A percentile compares a stretch with the other conserved stretches of the same genome.
phyloP scores from a whole-genome alignment of 1,284 basidiomycete genomes.

The Sanghuangporus baumii region DNA sequence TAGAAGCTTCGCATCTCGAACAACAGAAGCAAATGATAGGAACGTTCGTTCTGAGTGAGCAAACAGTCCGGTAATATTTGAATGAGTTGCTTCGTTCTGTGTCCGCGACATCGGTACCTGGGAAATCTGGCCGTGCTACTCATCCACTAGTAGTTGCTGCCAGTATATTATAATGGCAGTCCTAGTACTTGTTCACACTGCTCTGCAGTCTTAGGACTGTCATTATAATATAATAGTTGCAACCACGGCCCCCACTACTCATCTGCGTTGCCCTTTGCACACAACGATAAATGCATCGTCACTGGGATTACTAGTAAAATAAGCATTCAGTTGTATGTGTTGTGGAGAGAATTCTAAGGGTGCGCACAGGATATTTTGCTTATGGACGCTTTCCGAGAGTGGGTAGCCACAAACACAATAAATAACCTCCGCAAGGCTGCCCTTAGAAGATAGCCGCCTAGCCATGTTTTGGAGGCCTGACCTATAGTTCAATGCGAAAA shows the following conservation, averaged over 20 bases:
- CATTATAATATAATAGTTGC: too few relatives aligned
- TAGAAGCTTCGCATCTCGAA: constrained; percentile 20
- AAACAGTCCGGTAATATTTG: constrained; percentile 46
- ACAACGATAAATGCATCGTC: constrained; percentile 1
- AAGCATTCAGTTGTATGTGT: not conserved
- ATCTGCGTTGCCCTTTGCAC: not conserved
- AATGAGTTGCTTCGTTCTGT: constrained; percentile 31
- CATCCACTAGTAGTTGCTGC: too few relatives aligned
- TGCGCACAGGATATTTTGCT: not conserved
- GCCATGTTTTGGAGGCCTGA: constrained; percentile 41
- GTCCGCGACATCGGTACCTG: constrained; percentile 37
- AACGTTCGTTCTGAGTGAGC: constrained; percentile 38
- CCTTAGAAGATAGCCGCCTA: not conserved
- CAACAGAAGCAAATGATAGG: constrained; percentile 23
- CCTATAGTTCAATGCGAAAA: constrained; percentile 58
- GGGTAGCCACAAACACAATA: not conserved
- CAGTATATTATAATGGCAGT: too few relatives aligned
- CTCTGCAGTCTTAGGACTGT: too few relatives aligned
- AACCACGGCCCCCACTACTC: too few relatives aligned
- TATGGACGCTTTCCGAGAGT: not conserved
- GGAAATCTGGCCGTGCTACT: constrained; percentile 26
- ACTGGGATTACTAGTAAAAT: not conserved
- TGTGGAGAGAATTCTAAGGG: not conserved
- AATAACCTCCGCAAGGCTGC: not conserved
- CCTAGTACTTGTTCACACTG: too few relatives aligned